Percentiles rank a stretch among this genome's conserved stretches.
Conservation (phyloP, 768 basidiomycete species). For the Trametes villosa region DNA sequence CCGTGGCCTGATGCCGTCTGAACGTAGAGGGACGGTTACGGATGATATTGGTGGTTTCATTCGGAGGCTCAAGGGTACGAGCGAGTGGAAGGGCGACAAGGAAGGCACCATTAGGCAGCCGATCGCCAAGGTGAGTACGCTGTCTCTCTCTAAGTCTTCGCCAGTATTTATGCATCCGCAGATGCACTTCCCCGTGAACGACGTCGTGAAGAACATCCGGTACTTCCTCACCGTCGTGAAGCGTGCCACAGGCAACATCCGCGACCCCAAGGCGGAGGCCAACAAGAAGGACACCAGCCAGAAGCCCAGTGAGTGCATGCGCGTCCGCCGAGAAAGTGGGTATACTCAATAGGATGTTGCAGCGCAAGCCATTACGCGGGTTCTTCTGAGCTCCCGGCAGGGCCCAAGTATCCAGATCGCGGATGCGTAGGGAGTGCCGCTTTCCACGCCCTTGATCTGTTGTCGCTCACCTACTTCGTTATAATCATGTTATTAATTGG, state of each 20-base stretch:
- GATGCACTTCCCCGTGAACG: slow-evolving; percentile 75
- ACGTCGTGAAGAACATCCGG: slow-evolving; percentile 78
- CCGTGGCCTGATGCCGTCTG: slow-evolving; percentile 94
- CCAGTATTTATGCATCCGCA: slow-evolving; percentile 34
- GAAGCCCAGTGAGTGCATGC: slow-evolving; percentile 52
- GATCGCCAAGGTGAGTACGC: slow-evolving; percentile 66
- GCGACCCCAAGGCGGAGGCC: slow-evolving; percentile 51
- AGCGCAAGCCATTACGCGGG: slow-evolving; percentile 81
- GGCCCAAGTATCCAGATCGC: slow-evolving; percentile 90
- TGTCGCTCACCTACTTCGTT: background rate
- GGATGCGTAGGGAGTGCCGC: slow-evolving; percentile 55
- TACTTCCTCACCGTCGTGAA: slow-evolving; percentile 78
- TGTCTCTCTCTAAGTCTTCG: background rate
- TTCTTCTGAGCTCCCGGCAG: slow-evolving; percentile 82
- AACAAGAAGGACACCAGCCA: slow-evolving; percentile 39
- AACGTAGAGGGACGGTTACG: slow-evolving; percentile 91
- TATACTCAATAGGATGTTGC: background rate
- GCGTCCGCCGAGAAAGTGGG: too few species aligned
- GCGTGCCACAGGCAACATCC: slow-evolving; percentile 70
- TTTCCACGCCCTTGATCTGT: too few species aligned
- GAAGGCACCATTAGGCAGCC: slow-evolving; percentile 82
- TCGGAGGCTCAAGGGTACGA: slow-evolving; percentile 73
- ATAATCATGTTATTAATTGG: background rate
- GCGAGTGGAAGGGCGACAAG: slow-evolving; percentile 94
- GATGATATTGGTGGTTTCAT: slow-evolving; percentile 87